These are phyloP conservation scores for Annulohypoxylon moriforme DNA, from an alignment of 495 filamentous ascomycete species.

Conservation along the genomic window DNA sequence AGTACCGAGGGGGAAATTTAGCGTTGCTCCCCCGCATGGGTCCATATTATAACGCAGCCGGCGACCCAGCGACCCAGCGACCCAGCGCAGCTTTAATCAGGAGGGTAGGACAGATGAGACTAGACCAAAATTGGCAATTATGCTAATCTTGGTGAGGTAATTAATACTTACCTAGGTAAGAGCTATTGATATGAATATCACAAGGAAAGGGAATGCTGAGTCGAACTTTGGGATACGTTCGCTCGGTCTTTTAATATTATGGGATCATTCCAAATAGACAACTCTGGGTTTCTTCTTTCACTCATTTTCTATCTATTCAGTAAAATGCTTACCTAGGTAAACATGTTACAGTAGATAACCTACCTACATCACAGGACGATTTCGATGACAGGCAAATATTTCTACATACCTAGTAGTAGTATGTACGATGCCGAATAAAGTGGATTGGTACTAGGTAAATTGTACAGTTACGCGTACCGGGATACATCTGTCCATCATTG, in stretches of 20 bases:
- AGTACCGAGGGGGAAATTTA: conserved; percentile 14
- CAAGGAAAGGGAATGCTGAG: too few relatives aligned
- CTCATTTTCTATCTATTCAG: background rate
- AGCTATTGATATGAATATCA: too few relatives aligned
- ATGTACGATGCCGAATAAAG: background rate
- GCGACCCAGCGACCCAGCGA: too few relatives aligned
- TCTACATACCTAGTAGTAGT: background rate
- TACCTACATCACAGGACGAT: background rate
- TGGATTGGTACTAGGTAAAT: background rate
- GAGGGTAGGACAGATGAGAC: background rate
- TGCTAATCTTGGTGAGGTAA: background rate
- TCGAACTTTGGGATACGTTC: too few relatives aligned
- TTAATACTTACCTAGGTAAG: background rate
- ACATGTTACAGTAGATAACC: background rate
- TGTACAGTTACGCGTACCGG: conserved; percentile 4
- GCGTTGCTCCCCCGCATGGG: background rate
- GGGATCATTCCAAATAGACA: too few relatives aligned
- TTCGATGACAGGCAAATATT: background rate
- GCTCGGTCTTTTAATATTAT: too few relatives aligned
- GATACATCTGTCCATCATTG: background rate
- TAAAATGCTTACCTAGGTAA: background rate
- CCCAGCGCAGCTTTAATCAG: too few relatives aligned
- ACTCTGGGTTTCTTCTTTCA: background rate
- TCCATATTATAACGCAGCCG: background rate
- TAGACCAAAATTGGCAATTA: background rate